Base-by-base conservation (phyloP, 148 eudicot species). In the Heliosperma pusillum region DNA sequence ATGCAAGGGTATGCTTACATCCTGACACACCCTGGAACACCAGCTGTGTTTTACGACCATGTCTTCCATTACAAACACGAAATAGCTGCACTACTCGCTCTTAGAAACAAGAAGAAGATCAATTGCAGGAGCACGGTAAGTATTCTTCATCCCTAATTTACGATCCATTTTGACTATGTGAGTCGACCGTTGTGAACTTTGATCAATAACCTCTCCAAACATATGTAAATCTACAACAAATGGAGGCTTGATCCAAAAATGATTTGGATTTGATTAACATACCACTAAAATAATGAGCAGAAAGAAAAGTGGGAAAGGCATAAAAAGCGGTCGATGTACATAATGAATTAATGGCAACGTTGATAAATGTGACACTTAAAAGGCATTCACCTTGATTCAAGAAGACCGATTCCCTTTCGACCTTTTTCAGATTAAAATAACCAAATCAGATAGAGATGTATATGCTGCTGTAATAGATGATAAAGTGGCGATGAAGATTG, bases 1-100 rank as follows among this genome's bases (percentile, higher is more conserved):
- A 92, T 96, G 89, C 99, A 96, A 84, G 99, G 99, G 16, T 96
- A 96, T 78, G 97, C 99, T 24, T 96, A 96, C 85, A 96, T 89
- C 80, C 81, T 96, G 77, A 92, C 99, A 70, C 99, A 96, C 83
- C 97, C 99, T 20, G 99, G 99, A 76, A 96, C 99, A 27, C 99
- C 99, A 24, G 81, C 99, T 30, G 97, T 96, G 75, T 96, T 96
- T 79, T 92, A 87, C 72, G 97, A 96, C 79, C 99, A 96, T 85
- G 65, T 90, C 69, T 96, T 89, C 79, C 78, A 78, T 69, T 77
- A 86, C 81, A 79, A 75, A 22, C 26, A 78, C 22, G 91, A 96
- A 82, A 87, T 96, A 69, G 30, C 85, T 33, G 68, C 84, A 33
- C 93, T 96, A 68, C 69, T 92, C 55, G 82, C 97, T 72, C 71